Base-by-base conservation (phyloP, 345 rosid species). In the Alliaria petiolata region DNA sequence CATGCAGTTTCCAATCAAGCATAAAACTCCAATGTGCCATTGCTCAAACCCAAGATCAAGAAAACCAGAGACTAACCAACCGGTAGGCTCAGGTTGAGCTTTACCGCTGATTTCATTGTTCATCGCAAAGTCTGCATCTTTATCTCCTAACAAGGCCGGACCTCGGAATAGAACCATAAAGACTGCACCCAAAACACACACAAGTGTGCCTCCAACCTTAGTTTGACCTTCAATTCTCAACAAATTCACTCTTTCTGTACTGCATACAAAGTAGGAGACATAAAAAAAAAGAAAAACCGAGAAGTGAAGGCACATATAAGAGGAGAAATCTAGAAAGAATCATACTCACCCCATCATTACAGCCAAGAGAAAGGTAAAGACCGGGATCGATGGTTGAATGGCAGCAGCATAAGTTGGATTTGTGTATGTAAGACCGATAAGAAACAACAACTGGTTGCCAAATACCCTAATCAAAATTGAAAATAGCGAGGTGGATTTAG, bases 391-490 rank as follows among this genome's bases (percentile, higher is more conserved):
- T 67, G 99, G 99, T 78, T 95, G 99, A 77, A 83, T 89, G 36
- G 97, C 97, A 77, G 99, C 97, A 72, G 99, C 99, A 70, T 89
- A 89, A 53, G 97, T 89, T 64, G 99, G 99, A 91, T 86, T 95
- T 64, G 97, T 95, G 83, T 91, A 89, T 78, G 87, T 84, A 69
- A 95, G 92, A 82, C 99, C 99, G 66, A 95, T 62, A 61, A 95
- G 95, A 87, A 95, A 95, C 50, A 95, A 68, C 65, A 95, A 88
- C 81, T 95, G 99, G 83, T 95, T 95, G 67, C 97, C 99, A 77
- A 95, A 95, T 67, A 95, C 86, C 90, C 99, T 95, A n/a, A 80
- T 77, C 50, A 53, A 63, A 74, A 56, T 72, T 36, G 45, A 69
- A 34, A 64, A 58, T 47, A 69, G 26, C 4, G 60, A 63, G 65